Evolutionary conservation across 2,329 filamentous ascomycete genomes (phyloP).

Genomic region (Fusarium bulbicola): DNA sequence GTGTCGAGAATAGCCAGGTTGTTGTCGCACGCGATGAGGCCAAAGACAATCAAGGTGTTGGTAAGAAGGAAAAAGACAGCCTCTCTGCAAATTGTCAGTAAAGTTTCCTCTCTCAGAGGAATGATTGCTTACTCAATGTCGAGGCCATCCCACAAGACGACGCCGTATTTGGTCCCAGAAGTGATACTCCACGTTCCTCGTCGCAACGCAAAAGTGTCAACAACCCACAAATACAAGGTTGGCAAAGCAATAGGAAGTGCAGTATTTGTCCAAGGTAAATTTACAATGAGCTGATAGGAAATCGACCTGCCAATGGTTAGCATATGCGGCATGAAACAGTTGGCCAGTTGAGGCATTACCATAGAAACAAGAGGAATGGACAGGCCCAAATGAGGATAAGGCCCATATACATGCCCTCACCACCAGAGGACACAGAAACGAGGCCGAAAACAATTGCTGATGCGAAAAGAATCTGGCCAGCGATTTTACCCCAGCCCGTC

Average conservation of each 20-base stretch:
- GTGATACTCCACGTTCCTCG: conserved; percentile 78
- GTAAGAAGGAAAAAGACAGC: conserved; percentile 77
- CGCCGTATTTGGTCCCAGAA: conserved; percentile 70
- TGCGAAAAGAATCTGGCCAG: conserved; percentile 61
- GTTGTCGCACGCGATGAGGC: conserved; percentile 74
- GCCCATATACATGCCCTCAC: conserved; percentile 70
- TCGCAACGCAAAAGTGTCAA: conserved; percentile 73
- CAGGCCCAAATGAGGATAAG: conserved; percentile 75
- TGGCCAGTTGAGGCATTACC: not conserved
- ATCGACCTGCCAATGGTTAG: conserved; percentile 62
- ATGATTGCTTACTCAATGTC: conserved; percentile 64
- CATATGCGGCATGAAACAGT: not conserved
- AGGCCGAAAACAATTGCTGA: conserved; percentile 55
- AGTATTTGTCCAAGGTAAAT: conserved; percentile 66
- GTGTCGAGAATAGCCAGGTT: conserved; percentile 71
- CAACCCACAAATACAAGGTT: conserved; percentile 76
- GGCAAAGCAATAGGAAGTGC: conserved; percentile 68
- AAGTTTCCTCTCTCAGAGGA: rapidly evolving
- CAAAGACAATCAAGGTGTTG: conserved; percentile 75
- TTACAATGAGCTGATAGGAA: conserved; percentile 70
- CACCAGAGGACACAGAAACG: conserved; percentile 55
- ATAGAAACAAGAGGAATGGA: conserved; percentile 67
- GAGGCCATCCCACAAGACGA: conserved; percentile 69
- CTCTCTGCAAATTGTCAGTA: conserved; percentile 52
- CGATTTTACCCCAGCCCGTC: conserved; percentile 43